Evolutionary conservation across 1,284 basidiomycete genomes (phyloP).

Genomic region (Puccinia horiana): DNA sequence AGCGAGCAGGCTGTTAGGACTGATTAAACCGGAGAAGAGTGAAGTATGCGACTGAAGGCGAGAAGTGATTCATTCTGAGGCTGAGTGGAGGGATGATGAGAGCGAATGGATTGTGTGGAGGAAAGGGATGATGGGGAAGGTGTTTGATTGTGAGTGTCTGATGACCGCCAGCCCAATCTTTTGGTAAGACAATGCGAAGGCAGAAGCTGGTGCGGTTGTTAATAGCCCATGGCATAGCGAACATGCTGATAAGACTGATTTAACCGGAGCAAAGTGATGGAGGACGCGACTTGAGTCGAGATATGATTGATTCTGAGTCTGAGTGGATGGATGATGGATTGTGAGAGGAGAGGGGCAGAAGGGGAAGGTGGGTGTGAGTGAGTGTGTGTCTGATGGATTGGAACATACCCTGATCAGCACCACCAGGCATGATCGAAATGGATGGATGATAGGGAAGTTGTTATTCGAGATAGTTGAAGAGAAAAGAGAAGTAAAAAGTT

Average conservation of each 20-base stretch:
- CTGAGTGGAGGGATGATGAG: background rate
- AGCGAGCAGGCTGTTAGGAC: conserved; percentile 8
- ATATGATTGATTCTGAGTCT: background rate
- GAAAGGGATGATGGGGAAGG: no score
- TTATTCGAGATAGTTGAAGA: no score
- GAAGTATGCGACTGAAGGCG: conserved; percentile 1
- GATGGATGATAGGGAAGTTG: background rate
- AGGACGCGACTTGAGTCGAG: background rate
- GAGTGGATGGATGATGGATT: background rate
- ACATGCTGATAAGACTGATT: background rate
- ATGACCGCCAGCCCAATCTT: conserved; percentile 48
- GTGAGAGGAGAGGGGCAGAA: background rate
- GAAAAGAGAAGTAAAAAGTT: no score
- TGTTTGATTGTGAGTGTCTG: background rate
- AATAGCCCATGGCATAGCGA: background rate
- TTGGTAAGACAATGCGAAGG: background rate
- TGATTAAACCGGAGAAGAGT: background rate
- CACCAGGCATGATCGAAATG: conserved; percentile 7
- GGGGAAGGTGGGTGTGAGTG: background rate
- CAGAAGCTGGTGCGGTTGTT: background rate
- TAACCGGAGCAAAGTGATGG: background rate
- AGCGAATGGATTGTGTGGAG: background rate
- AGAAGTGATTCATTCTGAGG: background rate
- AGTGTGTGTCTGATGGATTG: background rate
- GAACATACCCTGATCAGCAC: conserved; percentile 23